Base-by-base conservation (phyloP, 331 rosid genomes). In the Erythrophleum ivorense region DNA sequence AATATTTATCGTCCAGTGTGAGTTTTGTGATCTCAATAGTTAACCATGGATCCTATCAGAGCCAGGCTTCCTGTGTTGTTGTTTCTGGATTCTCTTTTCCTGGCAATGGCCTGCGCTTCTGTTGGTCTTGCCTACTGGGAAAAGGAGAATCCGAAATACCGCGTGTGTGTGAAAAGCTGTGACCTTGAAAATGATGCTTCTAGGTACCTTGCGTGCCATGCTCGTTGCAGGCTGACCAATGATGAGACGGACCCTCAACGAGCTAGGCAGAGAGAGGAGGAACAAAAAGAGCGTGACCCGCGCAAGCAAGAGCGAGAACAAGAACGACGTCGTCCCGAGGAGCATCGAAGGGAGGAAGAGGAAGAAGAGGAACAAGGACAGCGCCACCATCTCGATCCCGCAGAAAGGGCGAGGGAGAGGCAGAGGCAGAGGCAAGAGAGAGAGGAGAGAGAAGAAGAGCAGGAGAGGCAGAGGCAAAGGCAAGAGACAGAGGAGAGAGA, bases 11-110 rank as follows among this genome's bases (percentile, higher is more conserved):
- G 40, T 33, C 6, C 10, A 0, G 40, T 36, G 40, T 36, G 40
- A 7, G 40, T 10, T 60, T 31, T 12, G 41, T 34, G 21, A 34
- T 33, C 18, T 14, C 3, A 34, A 63, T 34, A 43, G 9, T 31
- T 41, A 68, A 78, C 21, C 46, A 83, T 87, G 89, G 78, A 33
- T 55, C 74, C 24, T 29, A 21, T 31, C 13, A 60, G 10, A 12
- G 67, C 67, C 67, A 77, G 79, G 52, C 46, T 87, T 63, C 80
- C 85, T 66, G 10, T 78, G 21, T 36, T 87, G 2, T 19, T 89
- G 54, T 34, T 89, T 63, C 63, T 91, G 41, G 86, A 84, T 18
- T 24, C 80, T 63, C 52, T 85, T n/a, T 79, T 85, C 55, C 83
- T 92, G 0, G 87, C 91, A 6, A 75, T 82, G 1, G 75, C 81